Evolutionary conservation across 2,329 filamentous ascomycete species (phyloP).

Genomic region (Fusarium brachygibbosum): DNA sequence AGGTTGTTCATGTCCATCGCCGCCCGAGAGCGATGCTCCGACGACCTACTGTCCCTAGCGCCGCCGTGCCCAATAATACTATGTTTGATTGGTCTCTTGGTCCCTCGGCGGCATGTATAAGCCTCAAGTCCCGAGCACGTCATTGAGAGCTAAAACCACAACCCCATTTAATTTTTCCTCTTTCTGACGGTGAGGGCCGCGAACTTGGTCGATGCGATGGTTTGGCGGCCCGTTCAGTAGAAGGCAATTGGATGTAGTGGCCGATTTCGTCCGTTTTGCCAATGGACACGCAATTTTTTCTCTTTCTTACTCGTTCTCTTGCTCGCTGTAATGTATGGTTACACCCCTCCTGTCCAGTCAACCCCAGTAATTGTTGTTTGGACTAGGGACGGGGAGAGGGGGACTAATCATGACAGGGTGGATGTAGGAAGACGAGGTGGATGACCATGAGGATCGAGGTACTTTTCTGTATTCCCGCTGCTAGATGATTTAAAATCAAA

Average conservation of each 20-base stretch:
- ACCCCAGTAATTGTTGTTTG: constrained; percentile 38
- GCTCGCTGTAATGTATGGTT: constrained; percentile 15
- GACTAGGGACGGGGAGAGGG: constrained; percentile 32
- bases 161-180: constrained; percentile 47
- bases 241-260: constrained; percentile 32
- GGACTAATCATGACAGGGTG: constrained; percentile 42
- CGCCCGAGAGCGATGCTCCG: constrained; percentile 49
- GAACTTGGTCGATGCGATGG: constrained; percentile 23
- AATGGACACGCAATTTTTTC: constrained; percentile 48
- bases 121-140: constrained; percentile 54
- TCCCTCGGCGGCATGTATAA: constrained; percentile 50
- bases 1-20: constrained; percentile 12
- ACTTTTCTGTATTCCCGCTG: constrained; percentile 23
- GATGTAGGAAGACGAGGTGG: constrained; percentile 39
- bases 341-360: constrained; percentile 31
- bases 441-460: constrained; percentile 29
- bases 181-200: constrained; percentile 39
- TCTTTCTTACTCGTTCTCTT: constrained; percentile 32
- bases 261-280: constrained; percentile 44
- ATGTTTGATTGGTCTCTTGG: constrained; percentile 46
- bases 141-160: constrained; percentile 50
- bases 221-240: constrained; percentile 18
- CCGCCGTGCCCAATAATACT: constrained; percentile 21
- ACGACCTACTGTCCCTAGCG: constrained; percentile 36
- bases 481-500: constrained; percentile 41